Evolutionary conservation across 768 basidiomycete genomes (phyloP).

Genomic region (Agaricus subrufescens): DNA sequence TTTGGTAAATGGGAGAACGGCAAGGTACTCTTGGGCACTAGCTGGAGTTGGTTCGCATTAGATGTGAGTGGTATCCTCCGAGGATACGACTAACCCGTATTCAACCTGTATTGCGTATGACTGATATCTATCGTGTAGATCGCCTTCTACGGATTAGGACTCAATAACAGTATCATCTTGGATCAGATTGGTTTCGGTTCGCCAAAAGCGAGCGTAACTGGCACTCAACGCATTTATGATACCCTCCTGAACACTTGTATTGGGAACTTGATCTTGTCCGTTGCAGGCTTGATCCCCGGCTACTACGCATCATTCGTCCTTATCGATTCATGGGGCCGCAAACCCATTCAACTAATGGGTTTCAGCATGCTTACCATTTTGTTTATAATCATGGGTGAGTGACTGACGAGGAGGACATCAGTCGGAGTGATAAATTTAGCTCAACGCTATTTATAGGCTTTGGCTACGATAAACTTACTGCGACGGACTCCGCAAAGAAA

Average conservation of each 20-base stretch:
- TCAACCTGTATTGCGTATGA: too few species aligned
- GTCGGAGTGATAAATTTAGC: background rate
- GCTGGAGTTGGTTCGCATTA: conserved; percentile 88
- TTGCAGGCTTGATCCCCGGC: conserved; percentile 78
- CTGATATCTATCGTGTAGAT: background rate
- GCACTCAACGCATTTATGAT: conserved; percentile 42
- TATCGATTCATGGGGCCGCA: conserved; percentile 78
- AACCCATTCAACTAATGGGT: conserved; percentile 78
- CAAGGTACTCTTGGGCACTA: conserved; percentile 73
- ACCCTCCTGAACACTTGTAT: conserved; percentile 61
- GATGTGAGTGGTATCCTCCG: conserved; percentile 26
- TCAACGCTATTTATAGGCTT: conserved; percentile 42
- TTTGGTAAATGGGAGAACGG: conserved; percentile 74
- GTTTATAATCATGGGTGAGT: conserved; percentile 66
- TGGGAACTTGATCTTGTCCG: conserved; percentile 74
- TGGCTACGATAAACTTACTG: conserved; percentile 53
- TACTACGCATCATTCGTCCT: conserved; percentile 65
- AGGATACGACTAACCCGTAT: too few species aligned
- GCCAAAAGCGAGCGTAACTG: conserved; percentile 20
- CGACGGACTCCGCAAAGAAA: conserved; percentile 33
- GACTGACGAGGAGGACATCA: background rate
- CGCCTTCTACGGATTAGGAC: conserved; percentile 61
- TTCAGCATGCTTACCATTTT: conserved; percentile 62
- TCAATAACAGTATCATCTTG: conserved; percentile 78
- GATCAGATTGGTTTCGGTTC: conserved; percentile 70